phyloP scores from a whole-genome alignment of 192 early-diverging fungal genomes.

The Helicostylum pulchrum region DNA sequence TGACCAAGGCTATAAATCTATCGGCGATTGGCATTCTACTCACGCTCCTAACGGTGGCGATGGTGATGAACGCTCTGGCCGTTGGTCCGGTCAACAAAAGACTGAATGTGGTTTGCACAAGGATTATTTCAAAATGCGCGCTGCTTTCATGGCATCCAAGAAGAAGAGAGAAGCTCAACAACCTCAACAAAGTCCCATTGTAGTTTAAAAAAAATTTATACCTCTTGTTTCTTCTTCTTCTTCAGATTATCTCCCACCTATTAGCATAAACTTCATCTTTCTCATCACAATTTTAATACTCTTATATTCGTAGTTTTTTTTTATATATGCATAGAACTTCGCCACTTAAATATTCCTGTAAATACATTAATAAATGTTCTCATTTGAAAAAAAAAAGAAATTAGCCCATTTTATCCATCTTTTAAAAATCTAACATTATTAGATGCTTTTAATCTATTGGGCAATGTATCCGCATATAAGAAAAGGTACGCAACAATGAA shows the following conservation, averaged over 20 bases:
- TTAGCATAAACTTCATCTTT: no score
- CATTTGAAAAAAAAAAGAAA: no score
- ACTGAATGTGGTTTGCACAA: conserved; percentile 96
- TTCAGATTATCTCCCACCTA: no score
- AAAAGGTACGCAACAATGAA: neutral
- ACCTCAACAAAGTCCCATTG: conserved; percentile 9
- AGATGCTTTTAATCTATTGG: no score
- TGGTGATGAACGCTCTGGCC: conserved; percentile 85
- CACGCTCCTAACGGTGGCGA: conserved; percentile 59
- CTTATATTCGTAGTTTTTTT: no score
- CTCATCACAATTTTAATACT: no score
- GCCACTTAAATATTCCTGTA: no score
- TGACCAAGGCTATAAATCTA: conserved; percentile 87
- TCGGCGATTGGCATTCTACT: conserved; percentile 94
- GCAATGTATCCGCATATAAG: neutral
- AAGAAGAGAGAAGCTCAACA: conserved; percentile 60
- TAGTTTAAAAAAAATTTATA: neutral
- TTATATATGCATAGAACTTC: no score
- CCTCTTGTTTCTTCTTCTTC: no score
- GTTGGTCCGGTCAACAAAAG: conserved; percentile 87
- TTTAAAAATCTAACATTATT: no score
- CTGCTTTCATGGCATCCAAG: conserved; percentile 70
- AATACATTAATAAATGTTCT: no score
- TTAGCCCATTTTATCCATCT: no score
- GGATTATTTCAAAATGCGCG: conserved; percentile 93